Base-by-base conservation (phyloP, 108 stramenopile genomes). In the Craspedostauros australis region DNA sequence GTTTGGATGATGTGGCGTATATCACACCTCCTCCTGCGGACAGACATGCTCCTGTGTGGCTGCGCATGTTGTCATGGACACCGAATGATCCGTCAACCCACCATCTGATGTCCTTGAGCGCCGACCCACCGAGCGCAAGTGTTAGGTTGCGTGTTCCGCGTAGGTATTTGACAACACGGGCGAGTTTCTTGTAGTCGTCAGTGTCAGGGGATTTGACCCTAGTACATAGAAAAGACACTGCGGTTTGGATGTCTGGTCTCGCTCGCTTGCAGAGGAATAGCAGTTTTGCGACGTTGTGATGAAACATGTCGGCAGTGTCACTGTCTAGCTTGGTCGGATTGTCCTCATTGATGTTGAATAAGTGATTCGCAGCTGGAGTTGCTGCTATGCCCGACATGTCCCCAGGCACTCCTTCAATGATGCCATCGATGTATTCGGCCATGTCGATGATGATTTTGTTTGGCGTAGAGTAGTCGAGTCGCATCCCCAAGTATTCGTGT, bases 171-270 rank as follows among this genome's bases (percentile, higher is more conserved):
- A 80, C 48, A 2, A 72, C 47, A 12, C 71, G 19, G 4, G 18
- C 26, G 11, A 76, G 37, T 43, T 76, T 80, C 26, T 59, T 60
- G 27, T 64, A 70, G 57, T 80, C 79, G 33, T 76, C 72, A 11
- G 30, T 33, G 23, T 68, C 67, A n/a, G 74, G 71, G 12, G 18
- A 33, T 22, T 60, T 48, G 0, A 77, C 73, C 23, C 73, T 36
- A 9, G 66, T 75, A 37, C 65, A 64, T 0, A 82, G 62, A 51
- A 82, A 82, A n/a, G 66, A 21, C 15, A 75, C 51, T 14, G 76
- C 47, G 1, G 60, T 46, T 45, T 54, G 39, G 0, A 72, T 43
- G 40, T 78, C 77, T 37, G 64, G 68, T 21, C 77, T 11, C 20
- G 68, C 65, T 23, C 77, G 0, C 39, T 54, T 56, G 8, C 31